These are phyloP conservation scores for Yamadazyma dendronema DNA, from an alignment of 1,139 yeast genomes.

Conservation along the genomic window DNA sequence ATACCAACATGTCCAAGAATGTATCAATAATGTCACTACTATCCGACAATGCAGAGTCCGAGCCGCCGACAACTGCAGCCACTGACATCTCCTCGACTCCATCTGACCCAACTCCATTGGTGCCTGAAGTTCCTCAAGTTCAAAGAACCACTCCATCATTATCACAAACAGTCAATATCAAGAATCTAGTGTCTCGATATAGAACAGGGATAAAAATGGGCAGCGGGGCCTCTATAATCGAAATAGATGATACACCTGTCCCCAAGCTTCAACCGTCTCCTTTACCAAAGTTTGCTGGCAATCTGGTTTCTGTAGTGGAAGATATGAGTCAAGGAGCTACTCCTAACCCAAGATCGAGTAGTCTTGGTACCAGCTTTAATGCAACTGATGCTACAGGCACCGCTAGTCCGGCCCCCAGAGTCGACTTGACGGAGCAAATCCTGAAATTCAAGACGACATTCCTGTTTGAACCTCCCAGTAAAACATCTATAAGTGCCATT, in stretches of 20 bases:
- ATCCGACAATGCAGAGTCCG: conserved; percentile 8
- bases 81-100: neutral
- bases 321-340: too few relatives aligned
- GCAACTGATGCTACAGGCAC: neutral
- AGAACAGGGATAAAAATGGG: conserved; percentile 23
- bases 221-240: conserved; percentile 12
- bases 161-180: conserved; percentile 3
- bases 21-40: conserved; percentile 27
- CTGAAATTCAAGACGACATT: conserved; percentile 34
- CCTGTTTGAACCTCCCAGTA: conserved; percentile 18
- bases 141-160: neutral
- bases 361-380: neutral
- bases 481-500: conserved; percentile 38
- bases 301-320: neutral
- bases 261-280: conserved; percentile 14
- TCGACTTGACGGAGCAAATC: conserved; percentile 17
- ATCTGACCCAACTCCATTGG: neutral
- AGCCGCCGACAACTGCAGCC: conserved; percentile 1
- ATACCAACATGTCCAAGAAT: conserved; percentile 14
- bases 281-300: conserved; percentile 7
- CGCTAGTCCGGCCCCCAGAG: neutral
- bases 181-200: conserved; percentile 22
- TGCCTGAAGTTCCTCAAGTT: neutral
- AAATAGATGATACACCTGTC: conserved; percentile 16
- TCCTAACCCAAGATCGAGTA: too few relatives aligned